Evolutionary conservation across 306 rosid genomes (phyloP).

Genomic region (Prunus mongolica): DNA sequence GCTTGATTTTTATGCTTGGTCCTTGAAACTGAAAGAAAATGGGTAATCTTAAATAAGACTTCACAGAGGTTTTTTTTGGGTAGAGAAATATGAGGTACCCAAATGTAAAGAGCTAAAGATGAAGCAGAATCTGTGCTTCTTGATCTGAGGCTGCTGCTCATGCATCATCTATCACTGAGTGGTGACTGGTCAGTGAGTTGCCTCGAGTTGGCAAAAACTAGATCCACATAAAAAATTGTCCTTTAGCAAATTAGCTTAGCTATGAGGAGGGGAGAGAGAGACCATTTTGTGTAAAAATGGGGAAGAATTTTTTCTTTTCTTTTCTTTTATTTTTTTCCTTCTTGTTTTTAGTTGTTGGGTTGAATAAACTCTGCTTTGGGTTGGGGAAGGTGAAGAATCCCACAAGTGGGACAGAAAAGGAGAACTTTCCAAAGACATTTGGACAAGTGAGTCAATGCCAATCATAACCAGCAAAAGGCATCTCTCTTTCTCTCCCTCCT

Average conservation of each 20-base stretch:
- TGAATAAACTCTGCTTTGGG: slow-evolving; percentile 16
- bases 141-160: not conserved
- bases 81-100: slow-evolving; percentile 12
- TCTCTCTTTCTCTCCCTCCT: slow-evolving; percentile 23
- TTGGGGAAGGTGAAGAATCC: slow-evolving; percentile 42
- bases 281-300: slow-evolving; percentile 9
- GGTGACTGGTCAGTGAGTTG: slow-evolving; percentile 22
- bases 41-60: not conserved
- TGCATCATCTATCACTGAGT: not conserved
- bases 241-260: slow-evolving; percentile 3
- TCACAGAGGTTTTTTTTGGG: not conserved
- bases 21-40: not conserved
- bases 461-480: slow-evolving; percentile 71
- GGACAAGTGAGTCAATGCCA: slow-evolving; percentile 94
- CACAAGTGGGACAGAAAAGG: slow-evolving; percentile 42
- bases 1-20: not conserved
- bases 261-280: slow-evolving; percentile 17
- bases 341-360: not conserved
- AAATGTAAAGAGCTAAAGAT: slow-evolving; percentile 11
- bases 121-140: slow-evolving; percentile 22
- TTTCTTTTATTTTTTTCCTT: not conserved
- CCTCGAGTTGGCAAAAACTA: slow-evolving; percentile 30
- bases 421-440: slow-evolving; percentile 75
- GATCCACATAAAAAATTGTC: slow-evolving; percentile 23
- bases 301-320: not conserved